These are phyloP conservation scores for Xerocomus nothofagi DNA, from an alignment of 1,284 basidiomycete species.

Conservation along the genomic window DNA sequence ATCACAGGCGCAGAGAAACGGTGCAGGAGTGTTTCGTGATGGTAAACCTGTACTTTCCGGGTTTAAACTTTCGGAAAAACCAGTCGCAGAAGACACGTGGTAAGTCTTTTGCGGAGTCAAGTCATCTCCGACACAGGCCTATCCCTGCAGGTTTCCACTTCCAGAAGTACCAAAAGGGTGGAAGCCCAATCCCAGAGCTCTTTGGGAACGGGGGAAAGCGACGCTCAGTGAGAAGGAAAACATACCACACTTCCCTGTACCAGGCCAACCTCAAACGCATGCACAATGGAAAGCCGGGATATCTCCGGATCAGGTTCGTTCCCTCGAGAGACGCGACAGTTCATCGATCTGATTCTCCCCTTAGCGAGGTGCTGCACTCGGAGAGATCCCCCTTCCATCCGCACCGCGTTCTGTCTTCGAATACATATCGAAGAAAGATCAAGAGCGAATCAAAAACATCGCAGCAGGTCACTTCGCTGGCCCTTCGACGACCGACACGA, in stretches of 20 bases:
- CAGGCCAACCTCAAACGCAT: slow-evolving; percentile 38
- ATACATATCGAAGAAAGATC: slow-evolving; percentile 88
- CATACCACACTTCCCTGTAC: slow-evolving; percentile 25
- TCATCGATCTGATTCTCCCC: slow-evolving; percentile 1
- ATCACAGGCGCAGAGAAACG: slow-evolving; percentile 38
- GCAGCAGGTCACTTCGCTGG: slow-evolving; percentile 38
- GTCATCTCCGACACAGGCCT: slow-evolving; percentile 12
- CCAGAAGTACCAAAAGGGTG: slow-evolving; percentile 82
- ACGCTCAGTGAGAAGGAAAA: slow-evolving; percentile 49
- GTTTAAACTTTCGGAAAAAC: slow-evolving; percentile 70
- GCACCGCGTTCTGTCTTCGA: slow-evolving; percentile 86
- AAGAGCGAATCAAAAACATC: slow-evolving; percentile 77
- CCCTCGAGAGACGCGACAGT: neutral
- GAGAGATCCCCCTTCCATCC: slow-evolving; percentile 73
- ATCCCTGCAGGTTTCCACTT: slow-evolving; percentile 67
- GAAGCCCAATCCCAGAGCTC: slow-evolving; percentile 77
- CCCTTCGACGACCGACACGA: slow-evolving; percentile 23
- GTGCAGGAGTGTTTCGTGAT: slow-evolving; percentile 60
- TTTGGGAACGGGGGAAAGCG: slow-evolving; percentile 65
- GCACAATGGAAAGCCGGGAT: slow-evolving; percentile 55
- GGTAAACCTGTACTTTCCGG: slow-evolving; percentile 74
- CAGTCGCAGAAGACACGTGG: slow-evolving; percentile 74
- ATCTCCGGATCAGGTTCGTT: slow-evolving; percentile 67
- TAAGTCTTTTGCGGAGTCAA: slow-evolving; percentile 37
- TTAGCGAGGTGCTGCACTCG: slow-evolving; percentile 80